phyloP scores from a whole-genome alignment of 75 land plant species.

The Selaginella tamariscina region DNA sequence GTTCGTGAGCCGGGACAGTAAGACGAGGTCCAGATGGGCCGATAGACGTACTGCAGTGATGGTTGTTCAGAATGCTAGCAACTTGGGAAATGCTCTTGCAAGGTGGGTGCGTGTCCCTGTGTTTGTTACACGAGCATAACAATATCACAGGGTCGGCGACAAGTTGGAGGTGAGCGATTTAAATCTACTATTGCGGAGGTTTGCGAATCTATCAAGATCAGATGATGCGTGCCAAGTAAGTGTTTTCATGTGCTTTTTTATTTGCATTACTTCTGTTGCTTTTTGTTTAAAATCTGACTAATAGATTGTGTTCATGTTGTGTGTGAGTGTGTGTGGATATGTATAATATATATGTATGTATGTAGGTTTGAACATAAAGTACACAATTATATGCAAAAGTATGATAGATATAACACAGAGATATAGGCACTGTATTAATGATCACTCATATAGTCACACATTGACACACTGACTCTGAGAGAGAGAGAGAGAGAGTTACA shows the following conservation, averaged over 20 bases:
- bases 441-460: too few relatives aligned
- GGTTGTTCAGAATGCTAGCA: slow-evolving; percentile 27
- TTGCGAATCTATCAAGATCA: slow-evolving; percentile 39
- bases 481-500: too few relatives aligned
- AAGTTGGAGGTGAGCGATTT: slow-evolving; percentile 44
- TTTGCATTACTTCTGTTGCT: neutral
- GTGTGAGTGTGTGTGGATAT: too few relatives aligned
- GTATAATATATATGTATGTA: too few relatives aligned
- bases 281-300: too few relatives aligned
- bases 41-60: slow-evolving; percentile 30
- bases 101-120: slow-evolving; percentile 18
- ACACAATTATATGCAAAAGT: too few relatives aligned
- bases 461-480: too few relatives aligned
- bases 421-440: too few relatives aligned
- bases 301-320: too few relatives aligned
- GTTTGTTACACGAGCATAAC: neutral
- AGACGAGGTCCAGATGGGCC: slow-evolving; percentile 4
- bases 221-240: slow-evolving; percentile 42
- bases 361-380: too few relatives aligned
- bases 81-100: slow-evolving; percentile 32
- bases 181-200: slow-evolving; percentile 47
- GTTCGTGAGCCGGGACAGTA: slow-evolving; percentile 2
- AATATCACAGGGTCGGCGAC: slow-evolving; percentile 32
- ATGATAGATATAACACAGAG: too few relatives aligned
- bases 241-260: neutral